Conservation (phyloP, 371 early-diverging fungal genomes). For the Mortierella sp. region DNA sequence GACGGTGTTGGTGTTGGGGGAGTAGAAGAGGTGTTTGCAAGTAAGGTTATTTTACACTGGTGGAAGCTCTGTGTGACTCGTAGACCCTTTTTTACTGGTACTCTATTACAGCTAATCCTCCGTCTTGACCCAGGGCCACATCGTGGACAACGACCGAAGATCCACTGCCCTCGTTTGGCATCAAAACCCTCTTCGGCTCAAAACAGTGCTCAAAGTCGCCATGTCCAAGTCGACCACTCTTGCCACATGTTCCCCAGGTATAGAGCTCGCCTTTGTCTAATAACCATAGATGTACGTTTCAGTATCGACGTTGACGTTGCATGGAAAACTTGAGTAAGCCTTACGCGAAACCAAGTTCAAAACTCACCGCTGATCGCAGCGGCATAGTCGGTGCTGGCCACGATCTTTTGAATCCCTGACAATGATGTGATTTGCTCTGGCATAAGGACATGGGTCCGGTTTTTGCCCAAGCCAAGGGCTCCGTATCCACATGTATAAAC, state of each 20-base stretch:
- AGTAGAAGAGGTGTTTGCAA: too few species aligned
- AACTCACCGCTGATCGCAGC: constrained; percentile 68
- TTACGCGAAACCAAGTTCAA: too few species aligned
- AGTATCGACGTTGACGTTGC: too few species aligned
- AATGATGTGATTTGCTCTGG: constrained; percentile 56
- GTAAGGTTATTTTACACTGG: too few species aligned
- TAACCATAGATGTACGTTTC: background rate
- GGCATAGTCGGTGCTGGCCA: constrained; percentile 71
- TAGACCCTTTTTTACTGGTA: background rate
- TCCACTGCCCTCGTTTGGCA: constrained; percentile 39
- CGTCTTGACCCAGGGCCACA: constrained; percentile 64
- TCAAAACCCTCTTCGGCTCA: constrained; percentile 57
- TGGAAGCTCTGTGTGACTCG: too few species aligned
- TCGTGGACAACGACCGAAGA: constrained; percentile 53
- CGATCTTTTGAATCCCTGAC: constrained; percentile 54
- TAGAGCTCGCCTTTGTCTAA: constrained; percentile 64
- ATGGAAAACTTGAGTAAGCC: too few species aligned
- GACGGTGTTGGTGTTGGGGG: too few species aligned
- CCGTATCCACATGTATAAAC: constrained; percentile 83
- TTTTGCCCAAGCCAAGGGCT: constrained; percentile 70
- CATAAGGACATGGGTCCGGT: constrained; percentile 60
- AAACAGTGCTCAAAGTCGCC: constrained; percentile 61
- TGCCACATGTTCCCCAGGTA: constrained; percentile 71
- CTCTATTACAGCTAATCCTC: constrained; percentile 58
- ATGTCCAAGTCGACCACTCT: constrained; percentile 64